A percentile compares a stretch with the other conserved stretches of the same genome.
These are phyloP conservation scores for Cladophialophora bantiana DNA, from an alignment of 2,329 filamentous ascomycete genomes.

Conservation along the genomic window DNA sequence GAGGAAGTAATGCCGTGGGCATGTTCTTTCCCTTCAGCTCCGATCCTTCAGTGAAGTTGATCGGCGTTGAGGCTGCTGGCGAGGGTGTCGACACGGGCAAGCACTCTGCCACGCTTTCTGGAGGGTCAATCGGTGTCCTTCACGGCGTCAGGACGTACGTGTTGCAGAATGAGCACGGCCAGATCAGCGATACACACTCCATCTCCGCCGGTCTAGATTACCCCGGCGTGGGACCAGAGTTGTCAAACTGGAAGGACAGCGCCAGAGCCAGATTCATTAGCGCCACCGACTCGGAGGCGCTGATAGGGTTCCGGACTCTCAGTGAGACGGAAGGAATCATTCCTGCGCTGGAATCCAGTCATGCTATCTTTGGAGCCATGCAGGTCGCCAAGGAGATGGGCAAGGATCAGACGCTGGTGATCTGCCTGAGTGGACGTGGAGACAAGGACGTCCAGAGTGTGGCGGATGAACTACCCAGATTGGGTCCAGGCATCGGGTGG, in stretches of 20 bases:
- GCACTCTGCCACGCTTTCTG: conserved; percentile 86
- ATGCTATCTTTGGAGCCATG: conserved; percentile 88
- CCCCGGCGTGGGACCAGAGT: conserved; percentile 92
- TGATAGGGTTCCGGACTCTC: conserved; percentile 83
- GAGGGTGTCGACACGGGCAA: conserved; percentile 85
- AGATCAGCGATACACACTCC: conserved; percentile 94
- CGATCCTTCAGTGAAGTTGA: conserved; percentile 81
- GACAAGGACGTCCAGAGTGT: conserved; percentile 99
- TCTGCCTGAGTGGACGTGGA: conserved; percentile 89
- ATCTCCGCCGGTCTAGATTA: conserved; percentile 97
- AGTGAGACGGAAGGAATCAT: conserved; percentile 95
- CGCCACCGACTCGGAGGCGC: conserved; percentile 89
- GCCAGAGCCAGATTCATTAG: conserved; percentile 86
- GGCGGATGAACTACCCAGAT: conserved; percentile 85
- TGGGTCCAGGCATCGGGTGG: conserved; percentile 87
- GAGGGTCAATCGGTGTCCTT: conserved; percentile 87
- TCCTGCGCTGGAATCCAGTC: conserved; percentile 89
- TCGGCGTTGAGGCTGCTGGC: conserved; percentile 94
- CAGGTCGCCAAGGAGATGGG: conserved; percentile 87
- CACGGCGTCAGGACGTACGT: conserved; percentile 97
- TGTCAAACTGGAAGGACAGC: conserved; percentile 90
- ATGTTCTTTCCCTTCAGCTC: conserved; percentile 98
- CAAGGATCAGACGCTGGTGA: conserved; percentile 88
- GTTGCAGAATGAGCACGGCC: conserved; percentile 88
- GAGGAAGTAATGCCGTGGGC: conserved; percentile 91